Conservation (phyloP, 1,284 basidiomycete species). For the Trichosporon coremiiforme region DNA sequence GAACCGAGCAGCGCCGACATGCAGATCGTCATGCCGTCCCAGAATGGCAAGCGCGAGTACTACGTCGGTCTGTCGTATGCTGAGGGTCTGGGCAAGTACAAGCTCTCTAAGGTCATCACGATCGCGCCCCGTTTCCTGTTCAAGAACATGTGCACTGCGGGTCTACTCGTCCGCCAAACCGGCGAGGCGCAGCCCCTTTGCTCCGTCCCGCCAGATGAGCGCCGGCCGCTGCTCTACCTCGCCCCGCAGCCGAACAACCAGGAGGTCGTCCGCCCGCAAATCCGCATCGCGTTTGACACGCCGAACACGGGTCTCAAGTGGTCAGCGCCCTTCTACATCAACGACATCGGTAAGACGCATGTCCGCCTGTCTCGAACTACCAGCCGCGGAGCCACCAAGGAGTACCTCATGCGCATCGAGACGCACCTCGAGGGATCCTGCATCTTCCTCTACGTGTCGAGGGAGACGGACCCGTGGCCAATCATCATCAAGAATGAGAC, state of each 20-base stretch:
- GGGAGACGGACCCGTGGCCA: slow-evolving; percentile 77
- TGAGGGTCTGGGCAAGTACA: slow-evolving; percentile 94
- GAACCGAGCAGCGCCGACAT: slow-evolving; percentile 91
- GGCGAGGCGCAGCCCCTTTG: slow-evolving; percentile 61
- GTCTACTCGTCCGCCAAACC: slow-evolving; percentile 82
- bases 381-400: slow-evolving; percentile 55
- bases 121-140: slow-evolving; percentile 88
- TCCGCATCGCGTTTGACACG: slow-evolving; percentile 83
- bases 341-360: slow-evolving; percentile 84
- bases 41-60: slow-evolving; percentile 72
- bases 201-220: slow-evolving; percentile 67
- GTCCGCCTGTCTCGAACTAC: slow-evolving; percentile 61
- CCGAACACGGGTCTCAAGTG: slow-evolving; percentile 71
- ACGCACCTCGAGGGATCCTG: slow-evolving; percentile 83
- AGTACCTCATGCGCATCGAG: slow-evolving; percentile 75
- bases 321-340: slow-evolving; percentile 89
- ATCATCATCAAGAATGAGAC: slow-evolving; percentile 90
- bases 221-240: slow-evolving; percentile 71
- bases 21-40: slow-evolving; percentile 72
- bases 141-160: slow-evolving; percentile 73
- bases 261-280: slow-evolving; percentile 59
- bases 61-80: slow-evolving; percentile 89
- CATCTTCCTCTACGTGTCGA: slow-evolving; percentile 78
- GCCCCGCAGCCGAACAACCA: slow-evolving; percentile 59
- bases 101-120: slow-evolving; percentile 91